phyloP scores from a whole-genome alignment of 1,284 basidiomycete species.

The Cutaneotrichosporon sp. region DNA sequence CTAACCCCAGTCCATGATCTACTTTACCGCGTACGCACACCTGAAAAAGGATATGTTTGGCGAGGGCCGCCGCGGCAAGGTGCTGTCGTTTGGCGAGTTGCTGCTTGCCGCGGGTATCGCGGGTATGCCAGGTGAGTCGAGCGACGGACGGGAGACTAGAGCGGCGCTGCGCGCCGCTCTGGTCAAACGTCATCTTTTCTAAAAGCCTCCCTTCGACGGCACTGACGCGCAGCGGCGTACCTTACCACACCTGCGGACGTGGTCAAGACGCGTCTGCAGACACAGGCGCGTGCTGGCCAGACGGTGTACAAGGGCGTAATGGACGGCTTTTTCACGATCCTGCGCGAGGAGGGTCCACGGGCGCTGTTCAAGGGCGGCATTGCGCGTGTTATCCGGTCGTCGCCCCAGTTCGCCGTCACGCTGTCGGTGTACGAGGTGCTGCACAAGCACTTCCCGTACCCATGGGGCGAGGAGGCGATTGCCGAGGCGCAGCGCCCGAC shows the following conservation, averaged over 20 bases:
- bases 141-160: too few relatives aligned
- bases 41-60: conserved; percentile 78
- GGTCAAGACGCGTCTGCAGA: conserved; percentile 96
- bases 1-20: conserved; percentile 47
- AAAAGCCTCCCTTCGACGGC: too few relatives aligned
- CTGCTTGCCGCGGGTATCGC: conserved; percentile 55
- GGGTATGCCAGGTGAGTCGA: conserved; percentile 66
- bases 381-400: conserved; percentile 54
- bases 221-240: conserved; percentile 9
- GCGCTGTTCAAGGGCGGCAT: conserved; percentile 95
- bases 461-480: conserved; percentile 55
- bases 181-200: too few relatives aligned
- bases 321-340: conserved; percentile 87
- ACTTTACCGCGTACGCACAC: conserved; percentile 51
- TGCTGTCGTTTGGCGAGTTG: conserved; percentile 85
- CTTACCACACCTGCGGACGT: conserved; percentile 60
- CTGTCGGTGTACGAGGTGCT: conserved; percentile 82
- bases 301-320: conserved; percentile 84
- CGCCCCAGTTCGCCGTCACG: conserved; percentile 79
- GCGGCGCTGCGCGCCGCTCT: too few relatives aligned
- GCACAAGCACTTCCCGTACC: conserved; percentile 69
- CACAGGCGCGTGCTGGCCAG: conserved; percentile 89
- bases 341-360: conserved; percentile 52
- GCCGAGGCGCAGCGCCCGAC: conserved; percentile 57
- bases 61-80: conserved; percentile 93